Base-by-base conservation (phyloP, 1,139 yeast species). In the Magnusiomyces sp. region DNA sequence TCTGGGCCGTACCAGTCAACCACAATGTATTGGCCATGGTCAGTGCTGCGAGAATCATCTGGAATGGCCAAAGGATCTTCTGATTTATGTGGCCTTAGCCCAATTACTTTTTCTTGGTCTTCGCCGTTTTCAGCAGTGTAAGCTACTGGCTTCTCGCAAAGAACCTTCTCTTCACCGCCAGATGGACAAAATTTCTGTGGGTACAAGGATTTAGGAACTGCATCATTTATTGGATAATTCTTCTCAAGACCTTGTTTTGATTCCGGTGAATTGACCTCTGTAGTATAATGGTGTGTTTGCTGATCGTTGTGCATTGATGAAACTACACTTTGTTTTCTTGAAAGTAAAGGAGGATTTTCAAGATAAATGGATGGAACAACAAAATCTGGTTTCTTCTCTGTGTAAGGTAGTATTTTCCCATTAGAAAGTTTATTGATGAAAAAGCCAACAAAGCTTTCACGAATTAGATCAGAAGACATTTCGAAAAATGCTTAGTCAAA, bases 1-100 rank as follows among this genome's bases (percentile, higher is more conserved):
- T 74, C 70, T 0, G 69, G 73, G 4, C 76, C 74, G 48, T 75
- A 75, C 79, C 77, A 76, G 20, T 53, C 60, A 2, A 66, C 70
- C n/a, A 49, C 42, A 19, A 43, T 50, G 36, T 14, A 49, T 47
- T 38, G 41, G 16, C 43, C 43, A 17, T 49, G 43, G 29, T 40
- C 40, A 9, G 14, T 20, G 6, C n/a, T 31, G 9, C 5, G 31
- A 10, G 47, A 19, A 9, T 43, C 36, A 9, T 43, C 45, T 5
- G 45, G 36, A 3, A 16, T 14, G 23, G 41, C 41, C 6, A 38
- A 19, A 4, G 41, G 34, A 42, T 27, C 43, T 27, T 29, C 39
- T 13, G 48, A 41, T 5, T 33, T 43, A 32, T 6, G 13, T 9
- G 42, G 48, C 38, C 7, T 19, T 14, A 27, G 37, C 19, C 39